These are phyloP conservation scores for Stentor coeruleus DNA, from an alignment of 73 alveolate species.

Conservation along the genomic window DNA sequence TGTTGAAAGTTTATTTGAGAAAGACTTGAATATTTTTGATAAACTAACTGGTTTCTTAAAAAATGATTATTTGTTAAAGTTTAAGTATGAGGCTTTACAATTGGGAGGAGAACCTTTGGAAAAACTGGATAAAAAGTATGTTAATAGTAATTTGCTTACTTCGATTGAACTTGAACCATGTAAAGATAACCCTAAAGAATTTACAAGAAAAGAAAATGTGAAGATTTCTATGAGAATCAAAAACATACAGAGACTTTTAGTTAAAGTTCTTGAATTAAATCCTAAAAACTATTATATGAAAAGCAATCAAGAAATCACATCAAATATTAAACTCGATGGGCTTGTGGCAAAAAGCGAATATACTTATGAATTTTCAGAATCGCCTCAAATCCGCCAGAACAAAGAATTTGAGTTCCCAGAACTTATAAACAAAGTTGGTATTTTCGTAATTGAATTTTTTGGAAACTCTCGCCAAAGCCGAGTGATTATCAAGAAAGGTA, in stretches of 20 bases:
- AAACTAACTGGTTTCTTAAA: constrained; percentile 12
- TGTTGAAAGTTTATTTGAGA: no score
- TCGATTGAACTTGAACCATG: constrained; percentile 31
- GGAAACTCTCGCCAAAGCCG: constrained; percentile 34
- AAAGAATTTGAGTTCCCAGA: constrained; percentile 30
- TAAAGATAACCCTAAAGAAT: neutral
- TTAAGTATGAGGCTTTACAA: constrained; percentile 30
- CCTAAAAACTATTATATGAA: constrained; percentile 31
- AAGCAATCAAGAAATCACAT: no score
- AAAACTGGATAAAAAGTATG: neutral
- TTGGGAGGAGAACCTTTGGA: constrained; percentile 29
- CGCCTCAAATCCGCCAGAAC: neutral
- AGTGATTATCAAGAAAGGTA: constrained; percentile 55
- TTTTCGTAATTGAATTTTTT: constrained; percentile 41
- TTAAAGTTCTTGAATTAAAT: constrained; percentile 40
- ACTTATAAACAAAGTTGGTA: constrained; percentile 29
- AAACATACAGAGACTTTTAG: constrained; percentile 22
- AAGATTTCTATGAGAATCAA: neutral
- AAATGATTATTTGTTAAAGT: constrained; percentile 14
- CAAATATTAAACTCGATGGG: constrained; percentile 32
- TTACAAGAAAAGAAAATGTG: neutral
- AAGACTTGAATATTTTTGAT: constrained; percentile 20
- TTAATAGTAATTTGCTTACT: constrained; percentile 23
- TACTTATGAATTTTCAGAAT: neutral
- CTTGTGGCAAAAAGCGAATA: constrained; percentile 29